Percentiles rank a stretch among this genome's conserved stretches.
Conservation (phyloP, 139 green algal species). For the Diplosphaera chodatii region DNA sequence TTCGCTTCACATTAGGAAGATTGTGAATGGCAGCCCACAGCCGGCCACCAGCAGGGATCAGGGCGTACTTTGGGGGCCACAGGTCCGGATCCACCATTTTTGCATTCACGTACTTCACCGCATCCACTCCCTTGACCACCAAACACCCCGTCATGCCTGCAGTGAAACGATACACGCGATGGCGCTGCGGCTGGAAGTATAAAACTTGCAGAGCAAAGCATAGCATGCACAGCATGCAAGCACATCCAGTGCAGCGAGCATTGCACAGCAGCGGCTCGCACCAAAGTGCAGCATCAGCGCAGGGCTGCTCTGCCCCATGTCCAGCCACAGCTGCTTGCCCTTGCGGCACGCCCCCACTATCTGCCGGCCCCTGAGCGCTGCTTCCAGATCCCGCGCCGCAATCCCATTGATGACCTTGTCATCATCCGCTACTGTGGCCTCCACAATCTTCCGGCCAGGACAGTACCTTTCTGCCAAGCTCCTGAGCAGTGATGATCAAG, state of each 20-base stretch:
- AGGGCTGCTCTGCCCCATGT: constrained; percentile 42
- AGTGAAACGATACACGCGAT: too few relatives aligned
- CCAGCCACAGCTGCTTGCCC: constrained; percentile 79
- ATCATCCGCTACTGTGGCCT: constrained; percentile 30
- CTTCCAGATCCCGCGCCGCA: constrained; percentile 28
- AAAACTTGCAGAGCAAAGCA: too few relatives aligned
- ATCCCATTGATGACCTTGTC: constrained; percentile 53
- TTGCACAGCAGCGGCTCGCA: constrained; percentile 23
- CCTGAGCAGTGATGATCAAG: too few relatives aligned
- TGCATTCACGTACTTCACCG: constrained; percentile 42
- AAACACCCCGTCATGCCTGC: neutral
- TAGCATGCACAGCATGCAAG: too few relatives aligned
- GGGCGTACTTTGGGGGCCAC: constrained; percentile 34
- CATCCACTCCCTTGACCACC: constrained; percentile 25
- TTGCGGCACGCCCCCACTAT: constrained; percentile 34
- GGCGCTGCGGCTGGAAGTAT: too few relatives aligned
- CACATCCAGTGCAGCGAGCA: too few relatives aligned
- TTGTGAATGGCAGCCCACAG: too few relatives aligned
- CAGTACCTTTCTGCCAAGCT: constrained; percentile 26
- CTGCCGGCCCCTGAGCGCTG: constrained; percentile 28
- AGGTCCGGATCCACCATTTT: constrained; percentile 2
- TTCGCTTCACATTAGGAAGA: too few relatives aligned
- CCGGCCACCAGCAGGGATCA: constrained; percentile 2
- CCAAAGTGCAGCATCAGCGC: constrained; percentile 67
- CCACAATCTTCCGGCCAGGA: constrained; percentile 31